These are phyloP conservation scores for Haberlea rhodopensis DNA, from an alignment of 257 asterid species.

Conservation along the genomic window DNA sequence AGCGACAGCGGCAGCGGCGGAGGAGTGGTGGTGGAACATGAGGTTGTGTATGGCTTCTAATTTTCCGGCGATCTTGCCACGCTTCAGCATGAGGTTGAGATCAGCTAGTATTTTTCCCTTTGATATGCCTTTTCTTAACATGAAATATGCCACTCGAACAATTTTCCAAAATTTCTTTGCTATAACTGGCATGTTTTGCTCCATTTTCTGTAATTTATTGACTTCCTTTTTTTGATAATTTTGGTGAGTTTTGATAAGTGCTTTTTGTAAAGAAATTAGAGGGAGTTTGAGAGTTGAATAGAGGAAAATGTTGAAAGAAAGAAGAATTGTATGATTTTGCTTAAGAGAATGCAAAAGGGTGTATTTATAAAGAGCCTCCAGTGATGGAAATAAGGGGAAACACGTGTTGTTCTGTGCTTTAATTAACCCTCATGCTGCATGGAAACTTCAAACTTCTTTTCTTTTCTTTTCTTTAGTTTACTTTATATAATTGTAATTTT, in stretches of 20 bases:
- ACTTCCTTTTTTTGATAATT: constrained; percentile 1
- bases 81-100: constrained; percentile 62
- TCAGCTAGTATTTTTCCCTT: constrained; percentile 60
- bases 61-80: constrained; percentile 80
- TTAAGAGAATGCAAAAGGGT: constrained; percentile 15
- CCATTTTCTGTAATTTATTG: constrained; percentile 44
- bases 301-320: constrained; percentile 8
- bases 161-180: constrained; percentile 74
- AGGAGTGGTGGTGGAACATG: constrained; percentile 59
- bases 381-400: constrained; percentile 12
- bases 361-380: constrained; percentile 38
- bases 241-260: background rate
- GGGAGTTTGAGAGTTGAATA: constrained; percentile 6
- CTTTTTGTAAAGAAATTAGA: background rate
- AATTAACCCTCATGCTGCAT: constrained; percentile 36
- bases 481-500: background rate
- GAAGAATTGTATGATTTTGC: constrained; percentile 23
- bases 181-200: constrained; percentile 56
- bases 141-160: constrained; percentile 51
- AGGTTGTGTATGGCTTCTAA: constrained; percentile 59
- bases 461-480: background rate
- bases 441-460: constrained; percentile 21
- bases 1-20: constrained; percentile 26
- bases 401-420: constrained; percentile 28
- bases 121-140: constrained; percentile 70